Conservation (phyloP, 768 basidiomycete species). For the Leucocoprinus birnbaumii region DNA sequence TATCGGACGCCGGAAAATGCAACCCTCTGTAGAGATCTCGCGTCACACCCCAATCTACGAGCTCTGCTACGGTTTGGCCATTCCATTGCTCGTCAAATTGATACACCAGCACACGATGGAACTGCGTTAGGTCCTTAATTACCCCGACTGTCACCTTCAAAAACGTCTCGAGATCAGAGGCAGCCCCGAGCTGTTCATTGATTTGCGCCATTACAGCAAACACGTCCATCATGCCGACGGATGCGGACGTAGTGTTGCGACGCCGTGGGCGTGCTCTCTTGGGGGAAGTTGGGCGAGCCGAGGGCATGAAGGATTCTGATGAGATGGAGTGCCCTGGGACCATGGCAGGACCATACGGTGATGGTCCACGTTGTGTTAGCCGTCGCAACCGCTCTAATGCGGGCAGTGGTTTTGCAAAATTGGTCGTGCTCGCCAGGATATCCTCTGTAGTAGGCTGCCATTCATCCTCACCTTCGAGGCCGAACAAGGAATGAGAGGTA, state of each 20-base stretch:
- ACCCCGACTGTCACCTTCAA: conserved; percentile 70
- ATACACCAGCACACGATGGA: conserved; percentile 79
- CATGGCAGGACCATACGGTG: conserved; percentile 1
- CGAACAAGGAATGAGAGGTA: conserved; percentile 10
- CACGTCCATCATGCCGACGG: conserved; percentile 72
- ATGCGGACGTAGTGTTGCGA: conserved; percentile 13
- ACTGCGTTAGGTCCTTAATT: conserved; percentile 76
- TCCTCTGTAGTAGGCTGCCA: conserved; percentile 53
- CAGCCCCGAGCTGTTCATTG: conserved; percentile 73
- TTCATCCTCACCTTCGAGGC: conserved; percentile 20
- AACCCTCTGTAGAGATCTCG: conserved; percentile 71
- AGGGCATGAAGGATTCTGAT: not conserved
- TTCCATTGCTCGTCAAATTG: conserved; percentile 83
- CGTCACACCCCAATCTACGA: conserved; percentile 75
- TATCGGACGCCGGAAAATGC: conserved; percentile 69
- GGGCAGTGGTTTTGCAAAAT: conserved; percentile 61
- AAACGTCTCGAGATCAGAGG: conserved; percentile 63
- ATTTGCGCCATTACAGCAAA: conserved; percentile 78
- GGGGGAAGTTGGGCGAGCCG: conserved; percentile 3
- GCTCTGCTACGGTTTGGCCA: conserved; percentile 74
- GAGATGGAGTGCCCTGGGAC: not conserved
- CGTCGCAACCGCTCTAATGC: conserved; percentile 68
- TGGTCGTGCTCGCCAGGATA: conserved; percentile 71
- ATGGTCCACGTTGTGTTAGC: conserved; percentile 24
- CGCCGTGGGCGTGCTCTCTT: conserved; percentile 10